phyloP scores from a whole-genome alignment of 192 early-diverging fungal genomes.

The Chytriomyces hyalinus region DNA sequence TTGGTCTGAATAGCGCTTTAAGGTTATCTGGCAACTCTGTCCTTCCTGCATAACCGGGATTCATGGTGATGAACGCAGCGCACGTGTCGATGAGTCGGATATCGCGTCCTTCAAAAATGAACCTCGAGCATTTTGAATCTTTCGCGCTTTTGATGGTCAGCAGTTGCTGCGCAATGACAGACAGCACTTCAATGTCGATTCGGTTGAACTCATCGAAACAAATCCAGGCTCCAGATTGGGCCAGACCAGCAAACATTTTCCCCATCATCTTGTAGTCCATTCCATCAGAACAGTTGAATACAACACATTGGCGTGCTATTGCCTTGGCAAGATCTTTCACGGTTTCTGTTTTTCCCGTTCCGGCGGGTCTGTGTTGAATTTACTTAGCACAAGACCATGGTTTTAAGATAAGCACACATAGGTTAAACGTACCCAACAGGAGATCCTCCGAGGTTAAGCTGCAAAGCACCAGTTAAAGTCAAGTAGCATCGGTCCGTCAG shows the following conservation, averaged over 20 bases:
- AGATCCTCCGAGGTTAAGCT: constrained; percentile 64
- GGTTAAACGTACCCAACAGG: constrained; percentile 47
- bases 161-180: constrained; percentile 69
- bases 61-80: constrained; percentile 67
- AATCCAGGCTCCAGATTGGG: constrained; percentile 68
- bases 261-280: constrained; percentile 75
- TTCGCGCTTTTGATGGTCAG: constrained; percentile 67
- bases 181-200: constrained; percentile 67
- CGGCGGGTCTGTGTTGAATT: constrained; percentile 23
- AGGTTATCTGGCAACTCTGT: constrained; percentile 67
- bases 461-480: constrained; percentile 66
- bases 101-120: constrained; percentile 66
- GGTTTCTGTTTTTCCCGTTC: constrained; percentile 66
- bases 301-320: constrained; percentile 65
- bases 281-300: constrained; percentile 70
- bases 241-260: constrained; percentile 70
- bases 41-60: constrained; percentile 65
- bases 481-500: constrained; percentile 67
- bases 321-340: constrained; percentile 69
- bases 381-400: background rate
- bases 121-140: constrained; percentile 58
- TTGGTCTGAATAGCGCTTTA: constrained; percentile 65
- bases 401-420: background rate
- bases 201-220: constrained; percentile 71
- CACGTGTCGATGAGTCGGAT: constrained; percentile 67